These are phyloP conservation scores for Starmerella tilneyi DNA, from an alignment of 805 yeast genomes.

Conservation along the genomic window DNA sequence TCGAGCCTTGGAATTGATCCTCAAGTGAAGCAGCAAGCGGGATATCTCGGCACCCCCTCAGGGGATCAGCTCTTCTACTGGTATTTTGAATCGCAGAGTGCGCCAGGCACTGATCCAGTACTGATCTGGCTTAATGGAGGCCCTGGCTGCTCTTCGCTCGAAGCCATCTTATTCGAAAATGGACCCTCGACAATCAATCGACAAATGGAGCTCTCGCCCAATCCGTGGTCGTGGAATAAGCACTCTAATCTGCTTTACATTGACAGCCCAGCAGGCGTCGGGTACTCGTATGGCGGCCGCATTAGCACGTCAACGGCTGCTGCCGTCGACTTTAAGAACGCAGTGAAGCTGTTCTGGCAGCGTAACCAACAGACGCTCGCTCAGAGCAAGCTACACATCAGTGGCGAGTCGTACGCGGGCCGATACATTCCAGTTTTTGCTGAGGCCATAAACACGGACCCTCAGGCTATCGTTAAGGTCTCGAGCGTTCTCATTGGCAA, in stretches of 20 bases:
- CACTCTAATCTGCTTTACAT: conserved; percentile 84
- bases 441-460: conserved; percentile 40
- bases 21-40: conserved; percentile 58
- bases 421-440: conserved; percentile 83
- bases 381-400: conserved; percentile 58
- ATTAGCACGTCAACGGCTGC: conserved; percentile 65
- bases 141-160: conserved; percentile 88
- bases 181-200: conserved; percentile 73
- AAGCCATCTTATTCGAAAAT: conserved; percentile 82
- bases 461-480: conserved; percentile 49
- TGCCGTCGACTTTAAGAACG: conserved; percentile 76
- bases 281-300: conserved; percentile 69
- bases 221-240: conserved; percentile 83
- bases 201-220: conserved; percentile 51
- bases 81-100: conserved; percentile 85
- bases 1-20: conserved; percentile 31
- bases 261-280: conserved; percentile 91
- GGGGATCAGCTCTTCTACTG: conserved; percentile 76
- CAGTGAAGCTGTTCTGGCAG: conserved; percentile 71
- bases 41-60: conserved; percentile 52
- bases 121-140: conserved; percentile 93
- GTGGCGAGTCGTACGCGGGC: conserved; percentile 92
- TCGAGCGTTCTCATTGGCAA: conserved; percentile 82
- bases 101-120: conserved; percentile 77
- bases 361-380: conserved; percentile 60